Base-by-base conservation (phyloP, 129 eudicot genomes). In the Pseudognaphalium luteoalbum region DNA sequence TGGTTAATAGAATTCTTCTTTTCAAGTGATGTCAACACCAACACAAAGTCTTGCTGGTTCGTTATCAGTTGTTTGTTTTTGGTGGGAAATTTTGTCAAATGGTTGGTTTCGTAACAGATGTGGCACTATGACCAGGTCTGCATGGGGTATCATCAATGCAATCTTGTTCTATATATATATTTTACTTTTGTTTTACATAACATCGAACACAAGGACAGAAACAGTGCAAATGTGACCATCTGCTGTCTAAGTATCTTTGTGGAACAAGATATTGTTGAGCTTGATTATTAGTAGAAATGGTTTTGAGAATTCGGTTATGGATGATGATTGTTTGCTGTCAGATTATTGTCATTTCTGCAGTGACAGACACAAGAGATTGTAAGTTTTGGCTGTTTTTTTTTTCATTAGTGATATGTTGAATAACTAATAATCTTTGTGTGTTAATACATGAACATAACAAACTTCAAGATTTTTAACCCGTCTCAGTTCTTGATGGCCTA, bases 311-410 rank as follows among this genome's bases (percentile, higher is more conserved):
- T 39, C 44, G 2, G 11, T 39, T 39, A 7, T 39, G 44, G 44
- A 39, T 39, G 11, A 39, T 39, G 44, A 39, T 39, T 39, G 44
- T 8, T 39, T 39, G 80, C 74, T 4, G 67, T 70, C 88, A 65
- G 42, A 68, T 86, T 82, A 52, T 83, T 82, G 81, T 75, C 54
- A 76, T 66, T 39, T 66, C 71, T 2, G 91, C 90, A 32, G 30
- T 57, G 35, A 92, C 97, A 11, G 63, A 87, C 68, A 16, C 42
- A 11, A 69, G 39, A 52, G 97, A 92, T 78, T 21, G 98, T 92
- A 86, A 82, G 96, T 77, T 77, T 51, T 67, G 7, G 41, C 41
- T 6, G 41, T 35, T 6, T 32, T 25, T 2, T 6, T 6, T 1
- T 35, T 1, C 9, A 35, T 35, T 6, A 35, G 41, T 35, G 41